A percentile compares a stretch with the other conserved stretches of the same genome.
Evolutionary conservation across 2,329 filamentous ascomycete genomes (phyloP).

Genomic region (Monascus ruber): DNA sequence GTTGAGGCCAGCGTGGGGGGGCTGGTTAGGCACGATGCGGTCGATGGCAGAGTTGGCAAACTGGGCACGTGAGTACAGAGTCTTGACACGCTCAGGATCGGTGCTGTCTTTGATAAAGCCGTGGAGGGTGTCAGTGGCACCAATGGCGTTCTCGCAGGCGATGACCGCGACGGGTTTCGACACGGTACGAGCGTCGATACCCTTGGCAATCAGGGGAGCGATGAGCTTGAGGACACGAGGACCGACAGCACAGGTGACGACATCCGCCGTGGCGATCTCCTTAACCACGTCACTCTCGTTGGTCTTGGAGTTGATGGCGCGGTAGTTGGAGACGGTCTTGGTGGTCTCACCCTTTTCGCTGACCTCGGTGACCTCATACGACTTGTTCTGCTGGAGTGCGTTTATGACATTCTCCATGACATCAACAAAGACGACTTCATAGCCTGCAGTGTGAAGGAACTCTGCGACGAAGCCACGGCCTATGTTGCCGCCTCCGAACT

Average conservation of each 20-base stretch:
- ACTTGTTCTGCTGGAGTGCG: slow-evolving; percentile 59
- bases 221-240: slow-evolving; percentile 96
- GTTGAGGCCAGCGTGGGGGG: slow-evolving; percentile 65
- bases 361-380: slow-evolving; percentile 89
- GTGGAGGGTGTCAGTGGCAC: slow-evolving; percentile 79
- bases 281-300: slow-evolving; percentile 70
- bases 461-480: slow-evolving; percentile 79
- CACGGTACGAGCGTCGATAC: slow-evolving; percentile 62
- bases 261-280: slow-evolving; percentile 75
- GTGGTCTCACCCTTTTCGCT: slow-evolving; percentile 69
- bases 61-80: slow-evolving; percentile 62
- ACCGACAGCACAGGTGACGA: slow-evolving; percentile 94
- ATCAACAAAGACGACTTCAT: slow-evolving; percentile 93
- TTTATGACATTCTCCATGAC: slow-evolving; percentile 78
- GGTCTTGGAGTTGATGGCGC: slow-evolving; percentile 87
- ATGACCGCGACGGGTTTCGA: slow-evolving; percentile 73
- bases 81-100: slow-evolving; percentile 51
- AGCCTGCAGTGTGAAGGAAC: slow-evolving; percentile 89
- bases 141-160: slow-evolving; percentile 96
- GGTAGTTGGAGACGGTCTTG: slow-evolving; percentile 86
- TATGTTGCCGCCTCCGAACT: slow-evolving; percentile 81
- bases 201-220: slow-evolving; percentile 89
- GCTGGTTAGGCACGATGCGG: slow-evolving; percentile 90
- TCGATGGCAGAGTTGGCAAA: slow-evolving; percentile 98
- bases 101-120: slow-evolving; percentile 73